phyloP scores from a whole-genome alignment of 306 rosid species.

The Quercus parvula region DNA sequence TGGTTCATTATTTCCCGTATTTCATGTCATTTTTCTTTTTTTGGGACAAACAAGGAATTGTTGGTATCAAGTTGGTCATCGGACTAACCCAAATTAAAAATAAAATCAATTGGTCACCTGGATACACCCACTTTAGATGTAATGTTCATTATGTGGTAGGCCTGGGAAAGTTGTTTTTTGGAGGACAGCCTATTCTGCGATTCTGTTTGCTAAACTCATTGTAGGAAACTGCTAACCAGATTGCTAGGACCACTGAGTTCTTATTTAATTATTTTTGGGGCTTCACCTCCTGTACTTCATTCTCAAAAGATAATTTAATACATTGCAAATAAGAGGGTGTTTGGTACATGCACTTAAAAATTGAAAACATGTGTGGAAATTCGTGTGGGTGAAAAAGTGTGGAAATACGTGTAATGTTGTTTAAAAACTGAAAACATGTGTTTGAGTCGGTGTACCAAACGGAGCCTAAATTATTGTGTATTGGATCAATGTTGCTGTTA shows the following conservation, averaged over 20 bases:
- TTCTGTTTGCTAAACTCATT: background rate
- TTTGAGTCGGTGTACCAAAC: too few species aligned
- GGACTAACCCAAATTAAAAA: background rate
- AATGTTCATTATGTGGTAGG: background rate
- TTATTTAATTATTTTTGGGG: background rate
- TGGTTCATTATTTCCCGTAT: background rate
- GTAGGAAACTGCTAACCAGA: background rate
- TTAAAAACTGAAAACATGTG: too few species aligned
- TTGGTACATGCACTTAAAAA: too few species aligned
- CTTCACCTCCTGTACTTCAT: background rate
- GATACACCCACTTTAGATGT: background rate
- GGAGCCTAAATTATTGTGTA: background rate
- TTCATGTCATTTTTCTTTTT: background rate
- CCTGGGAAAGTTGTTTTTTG: background rate
- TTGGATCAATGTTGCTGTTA: background rate
- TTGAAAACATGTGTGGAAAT: too few species aligned
- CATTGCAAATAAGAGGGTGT: background rate
- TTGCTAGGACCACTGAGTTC: background rate
- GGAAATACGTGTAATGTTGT: too few species aligned
- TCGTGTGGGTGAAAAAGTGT: too few species aligned
- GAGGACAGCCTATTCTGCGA: background rate
- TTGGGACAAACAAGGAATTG: background rate
- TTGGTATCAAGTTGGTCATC: background rate
- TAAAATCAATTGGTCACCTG: background rate
- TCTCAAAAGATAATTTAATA: background rate